A percentile compares a stretch with the other conserved stretches of the same genome.
phyloP scores from a whole-genome alignment of 129 eudicot genomes.

The Solidago caesia region DNA sequence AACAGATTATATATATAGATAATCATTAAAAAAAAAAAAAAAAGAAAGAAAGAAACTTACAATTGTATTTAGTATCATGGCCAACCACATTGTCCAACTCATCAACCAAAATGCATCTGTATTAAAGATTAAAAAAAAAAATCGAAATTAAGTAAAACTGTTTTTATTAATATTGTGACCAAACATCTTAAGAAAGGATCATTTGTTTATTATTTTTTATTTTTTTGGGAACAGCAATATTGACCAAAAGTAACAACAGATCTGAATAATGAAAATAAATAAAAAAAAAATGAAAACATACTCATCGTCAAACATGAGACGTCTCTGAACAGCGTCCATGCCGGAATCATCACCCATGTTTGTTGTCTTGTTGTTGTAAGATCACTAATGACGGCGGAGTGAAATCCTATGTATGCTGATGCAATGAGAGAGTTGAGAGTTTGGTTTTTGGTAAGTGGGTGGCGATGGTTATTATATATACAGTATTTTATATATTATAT shows the following conservation, averaged over 20 bases:
- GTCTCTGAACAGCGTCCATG: conserved; percentile 90
- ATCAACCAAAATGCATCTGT: conserved; percentile 92
- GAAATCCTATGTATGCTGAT: no score
- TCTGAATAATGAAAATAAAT: conserved; percentile 2
- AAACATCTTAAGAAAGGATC: no score
- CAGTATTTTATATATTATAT: no score
- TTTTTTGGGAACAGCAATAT: no score
- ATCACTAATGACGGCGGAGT: no score
- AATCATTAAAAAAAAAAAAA: background rate
- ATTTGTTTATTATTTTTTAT: no score
- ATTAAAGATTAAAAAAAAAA: conserved; percentile 19
- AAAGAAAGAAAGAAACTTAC: conserved; percentile 47
- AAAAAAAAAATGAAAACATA: conserved; percentile 31
- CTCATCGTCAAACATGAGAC: conserved; percentile 96
- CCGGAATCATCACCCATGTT: conserved; percentile 72
- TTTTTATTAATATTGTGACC: no score
- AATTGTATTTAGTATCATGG: conserved; percentile 84
- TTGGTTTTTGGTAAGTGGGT: no score
- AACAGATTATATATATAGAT: background rate
- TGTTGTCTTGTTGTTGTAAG: no score
- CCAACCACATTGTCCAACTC: conserved; percentile 78
- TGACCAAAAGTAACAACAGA: background rate
- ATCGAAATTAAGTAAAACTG: conserved; percentile 2
- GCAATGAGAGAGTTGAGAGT: no score
- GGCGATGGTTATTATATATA: no score